phyloP scores from a whole-genome alignment of 75 land plant species.

The Cryptomeria japonica region DNA sequence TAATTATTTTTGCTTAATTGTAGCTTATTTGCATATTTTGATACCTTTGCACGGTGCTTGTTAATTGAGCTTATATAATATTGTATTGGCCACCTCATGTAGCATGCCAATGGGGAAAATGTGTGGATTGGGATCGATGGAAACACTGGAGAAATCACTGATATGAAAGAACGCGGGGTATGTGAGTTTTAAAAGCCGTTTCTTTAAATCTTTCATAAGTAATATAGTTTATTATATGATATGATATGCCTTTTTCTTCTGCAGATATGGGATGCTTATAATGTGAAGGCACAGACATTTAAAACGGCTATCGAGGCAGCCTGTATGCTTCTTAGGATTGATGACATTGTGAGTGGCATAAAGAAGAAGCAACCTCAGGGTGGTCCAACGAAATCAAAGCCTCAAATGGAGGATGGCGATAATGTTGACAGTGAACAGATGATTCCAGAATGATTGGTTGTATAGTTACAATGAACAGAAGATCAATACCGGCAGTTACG shows the following conservation, averaged over 20 bases:
- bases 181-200: background rate
- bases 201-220: background rate
- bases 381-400: slow-evolving; percentile 53
- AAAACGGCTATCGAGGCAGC: slow-evolving; percentile 98
- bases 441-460: slow-evolving; percentile 68
- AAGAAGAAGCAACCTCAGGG: slow-evolving; percentile 94
- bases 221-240: background rate
- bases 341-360: slow-evolving; percentile 95
- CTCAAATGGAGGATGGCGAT: slow-evolving; percentile 69
- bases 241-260: slow-evolving; percentile 4
- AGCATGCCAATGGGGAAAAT: slow-evolving; percentile 95
- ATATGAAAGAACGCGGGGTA: slow-evolving; percentile 94
- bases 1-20: background rate
- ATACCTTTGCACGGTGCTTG: background rate
- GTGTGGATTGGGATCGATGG: slow-evolving; percentile 97
- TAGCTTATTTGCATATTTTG: background rate
- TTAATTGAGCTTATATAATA: background rate
- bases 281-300: slow-evolving; percentile 90
- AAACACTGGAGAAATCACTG: slow-evolving; percentile 82
- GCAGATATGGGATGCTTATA: slow-evolving; percentile 94
- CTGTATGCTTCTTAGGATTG: slow-evolving; percentile 93
- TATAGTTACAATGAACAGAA: slow-evolving; percentile 9
- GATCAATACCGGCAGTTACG: background rate
- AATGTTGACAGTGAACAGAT: slow-evolving; percentile 96
- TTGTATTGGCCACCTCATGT: background rate